Evolutionary conservation across 176 grass and related monocot species (phyloP), one percentile per base, ranked within the genome.

Genomic region (Aegilops bicornis): DNA sequence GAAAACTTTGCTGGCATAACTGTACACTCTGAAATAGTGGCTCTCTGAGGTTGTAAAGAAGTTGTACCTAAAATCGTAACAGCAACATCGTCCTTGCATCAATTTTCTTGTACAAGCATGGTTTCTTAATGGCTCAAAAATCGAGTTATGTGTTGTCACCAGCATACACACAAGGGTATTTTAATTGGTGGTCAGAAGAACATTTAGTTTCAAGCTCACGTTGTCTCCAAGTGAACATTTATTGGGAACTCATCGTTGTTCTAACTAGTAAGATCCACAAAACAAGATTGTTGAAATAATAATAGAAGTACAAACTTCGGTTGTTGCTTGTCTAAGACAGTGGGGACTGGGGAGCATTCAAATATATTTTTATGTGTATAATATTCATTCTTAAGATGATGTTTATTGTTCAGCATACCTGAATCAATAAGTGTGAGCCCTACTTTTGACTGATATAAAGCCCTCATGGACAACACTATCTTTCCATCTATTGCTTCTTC

Each of bases 401-500:
- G 13, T 67, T 71, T 73, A 67, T 39, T 24, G 10, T 77, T 83
- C 22, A 64, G 20, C 24, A 22, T 88, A 99, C 97, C 97, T 92
- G 89, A 84, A 88, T 99, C 75, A 50, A 99, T 96, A 66, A 99
- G 92, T 73, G 90, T 87, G 64, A 99, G 94, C 27, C 94, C 97
- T 39, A 96, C 82, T 94, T 88, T 99, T 77, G 92, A 96, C 87
- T 99, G 97, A 82, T 99, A 99, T 88, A 99, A 86, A 77, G 94
- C 88, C 75, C 97, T 92, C 97, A 96, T 94, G 70, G 97, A 96
- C 61, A 99, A 85, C 69, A 99, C 85, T 86, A 99, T 96, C 87
- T 94, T 99, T 88, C 90, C 85, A 81, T 96, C 97, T 80, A 99
- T 96, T 86, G 61, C 89, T 92, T 99, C 97, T 88, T 99, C 94